A percentile compares a stretch with the other conserved stretches of the same genome.
These are phyloP conservation scores for Candida xiaguanensis DNA, from an alignment of 805 yeast species.

Conservation along the genomic window DNA sequence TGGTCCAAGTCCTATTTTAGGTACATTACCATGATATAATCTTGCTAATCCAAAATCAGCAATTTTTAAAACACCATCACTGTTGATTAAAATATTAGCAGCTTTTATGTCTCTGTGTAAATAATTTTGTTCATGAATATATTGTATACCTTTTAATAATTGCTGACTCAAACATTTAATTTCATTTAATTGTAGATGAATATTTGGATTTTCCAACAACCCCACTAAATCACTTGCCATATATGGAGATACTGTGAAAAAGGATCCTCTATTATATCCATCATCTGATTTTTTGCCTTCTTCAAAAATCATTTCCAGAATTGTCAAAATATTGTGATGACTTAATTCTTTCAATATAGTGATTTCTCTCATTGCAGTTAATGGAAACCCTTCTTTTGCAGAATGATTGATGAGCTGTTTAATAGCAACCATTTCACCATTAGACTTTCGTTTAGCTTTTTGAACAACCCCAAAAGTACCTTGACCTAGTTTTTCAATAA, in stretches of 20 bases:
- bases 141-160: conserved; percentile 74
- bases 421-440: conserved; percentile 71
- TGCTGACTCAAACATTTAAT: conserved; percentile 83
- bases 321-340: conserved; percentile 70
- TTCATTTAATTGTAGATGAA: conserved; percentile 57
- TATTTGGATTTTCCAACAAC: conserved; percentile 71
- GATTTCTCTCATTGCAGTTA: conserved; percentile 92
- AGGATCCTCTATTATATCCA: conserved; percentile 41
- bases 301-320: conserved; percentile 69
- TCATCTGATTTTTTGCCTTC: conserved; percentile 30
- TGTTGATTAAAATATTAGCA: conserved; percentile 85
- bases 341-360: conserved; percentile 67
- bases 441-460: conserved; percentile 59
- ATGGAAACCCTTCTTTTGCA: conserved; percentile 81
- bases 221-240: conserved; percentile 93
- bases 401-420: conserved; percentile 79
- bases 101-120: conserved; percentile 93
- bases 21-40: conserved; percentile 58
- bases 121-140: conserved; percentile 59
- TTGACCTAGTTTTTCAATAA: conserved; percentile 39
- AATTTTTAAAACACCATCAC: conserved; percentile 72
- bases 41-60: conserved; percentile 97
- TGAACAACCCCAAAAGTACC: conserved; percentile 70
- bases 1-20: conserved; percentile 50
- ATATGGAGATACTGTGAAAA: conserved; percentile 88